Evolutionary conservation across 1,284 basidiomycete species (phyloP), one percentile per base, ranked within the genome.

Genomic region (Leccinum fuscescens): DNA sequence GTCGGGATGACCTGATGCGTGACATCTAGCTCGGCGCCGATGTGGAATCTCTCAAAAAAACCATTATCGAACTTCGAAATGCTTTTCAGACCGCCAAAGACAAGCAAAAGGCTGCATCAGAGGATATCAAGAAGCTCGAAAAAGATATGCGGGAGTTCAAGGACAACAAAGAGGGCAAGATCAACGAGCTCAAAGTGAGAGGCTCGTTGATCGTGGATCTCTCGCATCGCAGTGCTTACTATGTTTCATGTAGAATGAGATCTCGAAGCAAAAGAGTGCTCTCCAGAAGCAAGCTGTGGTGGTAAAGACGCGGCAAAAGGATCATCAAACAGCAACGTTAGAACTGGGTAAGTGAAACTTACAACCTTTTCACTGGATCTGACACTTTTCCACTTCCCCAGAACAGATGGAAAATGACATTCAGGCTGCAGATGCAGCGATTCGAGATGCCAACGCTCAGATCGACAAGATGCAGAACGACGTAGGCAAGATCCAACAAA

Each of bases 141-240:
- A 90, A 89, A 70, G 97, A 99, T 73, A 98, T 99, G 94, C 87
- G 86, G 57, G 97, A 99, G 79, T 98, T 99, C 79, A 96, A 97
- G 79, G 90, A 94, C 74, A 96, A 99, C 80, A 97, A 98, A 75
- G 96, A 98, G 60, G 93, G 93, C 53, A 99, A 99, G 78, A 91
- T 96, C 58, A 92, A 92, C 46, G 91, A 98, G 74, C 86, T 99
- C 67, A 96, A 95, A 81, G 93, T 92, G 57, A 50, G 76, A 66
- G 48, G 53, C 37, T 27, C 24, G 3, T 27, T 9, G 17, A 20
- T 1, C 9, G n/a, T 27, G n/a, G 17, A 54, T n/a, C 42, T 57
- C 2, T 62, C 3, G 33, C 33, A 53, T 33, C 17, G 6, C 11
- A 8, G 46, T 54, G 4, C 57, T 70, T 20, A 73, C 39, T 37